Evolutionary conservation across 768 basidiomycete species (phyloP).

Genomic region (Hypholoma sublateritium): DNA sequence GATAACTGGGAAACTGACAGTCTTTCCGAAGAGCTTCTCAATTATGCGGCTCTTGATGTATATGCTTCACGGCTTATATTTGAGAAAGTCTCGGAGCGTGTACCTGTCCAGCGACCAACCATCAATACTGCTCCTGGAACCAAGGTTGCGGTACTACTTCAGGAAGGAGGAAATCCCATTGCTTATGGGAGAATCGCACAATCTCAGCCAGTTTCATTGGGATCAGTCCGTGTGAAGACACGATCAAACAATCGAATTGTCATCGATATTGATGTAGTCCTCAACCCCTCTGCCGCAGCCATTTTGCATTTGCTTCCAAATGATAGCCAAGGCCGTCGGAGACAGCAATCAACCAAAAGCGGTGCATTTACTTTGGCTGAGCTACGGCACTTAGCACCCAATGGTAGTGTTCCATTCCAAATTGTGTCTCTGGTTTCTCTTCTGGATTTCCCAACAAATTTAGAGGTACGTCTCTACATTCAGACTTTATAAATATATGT

Average conservation of each 20-base stretch:
- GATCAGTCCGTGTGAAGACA: not conserved
- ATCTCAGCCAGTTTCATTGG: constrained; percentile 7
- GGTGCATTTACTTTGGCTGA: not conserved
- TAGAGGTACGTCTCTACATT: not conserved
- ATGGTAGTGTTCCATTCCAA: not conserved
- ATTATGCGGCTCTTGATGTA: not conserved
- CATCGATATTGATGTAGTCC: not conserved
- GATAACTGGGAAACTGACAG: constrained; percentile 18
- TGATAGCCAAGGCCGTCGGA: not conserved
- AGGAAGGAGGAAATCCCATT: constrained; percentile 12
- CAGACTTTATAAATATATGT: not conserved
- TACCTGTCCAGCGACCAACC: not conserved
- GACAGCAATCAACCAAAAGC: not conserved
- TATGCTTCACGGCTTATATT: not conserved
- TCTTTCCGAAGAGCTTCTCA: not conserved
- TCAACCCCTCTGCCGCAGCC: not conserved
- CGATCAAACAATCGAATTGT: not conserved
- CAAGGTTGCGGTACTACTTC: constrained; percentile 10
- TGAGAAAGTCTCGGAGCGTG: not conserved
- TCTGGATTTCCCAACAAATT: not conserved
- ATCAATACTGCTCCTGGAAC: constrained; percentile 12
- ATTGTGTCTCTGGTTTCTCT: not conserved
- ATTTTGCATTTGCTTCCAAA: not conserved
- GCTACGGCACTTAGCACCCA: not conserved
- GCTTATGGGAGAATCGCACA: not conserved